Conservation (phyloP, 805 yeast genomes). For the Candida montana region DNA sequence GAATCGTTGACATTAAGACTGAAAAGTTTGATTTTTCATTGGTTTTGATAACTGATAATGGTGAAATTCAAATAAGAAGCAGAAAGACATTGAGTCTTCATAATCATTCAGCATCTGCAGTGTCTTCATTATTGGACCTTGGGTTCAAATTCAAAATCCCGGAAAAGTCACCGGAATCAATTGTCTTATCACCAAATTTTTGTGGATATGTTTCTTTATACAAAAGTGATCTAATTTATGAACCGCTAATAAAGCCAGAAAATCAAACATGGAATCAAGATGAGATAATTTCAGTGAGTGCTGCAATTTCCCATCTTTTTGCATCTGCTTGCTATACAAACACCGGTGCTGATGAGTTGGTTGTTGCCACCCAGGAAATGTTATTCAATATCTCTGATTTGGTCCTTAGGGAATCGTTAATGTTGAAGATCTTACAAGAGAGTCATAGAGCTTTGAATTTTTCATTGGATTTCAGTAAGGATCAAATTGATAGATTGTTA, state of each 20-base stretch:
- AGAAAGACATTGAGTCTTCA: slow-evolving; percentile 28
- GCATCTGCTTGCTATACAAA: slow-evolving; percentile 67
- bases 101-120: slow-evolving; percentile 26
- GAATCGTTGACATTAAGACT: slow-evolving; percentile 28
- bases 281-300: slow-evolving; percentile 35
- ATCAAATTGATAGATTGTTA: slow-evolving; percentile 68
- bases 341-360: slow-evolving; percentile 63
- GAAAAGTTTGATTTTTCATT: slow-evolving; percentile 36
- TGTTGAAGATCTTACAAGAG: slow-evolving; percentile 49
- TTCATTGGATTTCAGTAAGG: slow-evolving; percentile 63
- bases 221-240: slow-evolving; percentile 12
- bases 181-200: slow-evolving; percentile 47
- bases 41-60: slow-evolving; percentile 36
- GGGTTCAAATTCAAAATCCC: slow-evolving; percentile 47
- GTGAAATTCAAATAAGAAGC: slow-evolving; percentile 41
- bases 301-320: slow-evolving; percentile 60
- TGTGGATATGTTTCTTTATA: slow-evolving; percentile 35
- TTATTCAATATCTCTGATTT: slow-evolving; percentile 26
- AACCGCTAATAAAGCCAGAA: slow-evolving; percentile 3
- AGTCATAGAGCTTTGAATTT: slow-evolving; percentile 72
- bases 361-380: slow-evolving; percentile 49
- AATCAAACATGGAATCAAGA: slow-evolving; percentile 7
- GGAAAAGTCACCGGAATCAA: slow-evolving; percentile 27
- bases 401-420: slow-evolving; percentile 29
- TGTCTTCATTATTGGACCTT: slow-evolving; percentile 44